A percentile compares a stretch with the other conserved stretches of the same genome.
These are phyloP conservation scores for Pyrenula massariospora DNA, from an alignment of 495 filamentous ascomycete genomes.

Conservation along the genomic window DNA sequence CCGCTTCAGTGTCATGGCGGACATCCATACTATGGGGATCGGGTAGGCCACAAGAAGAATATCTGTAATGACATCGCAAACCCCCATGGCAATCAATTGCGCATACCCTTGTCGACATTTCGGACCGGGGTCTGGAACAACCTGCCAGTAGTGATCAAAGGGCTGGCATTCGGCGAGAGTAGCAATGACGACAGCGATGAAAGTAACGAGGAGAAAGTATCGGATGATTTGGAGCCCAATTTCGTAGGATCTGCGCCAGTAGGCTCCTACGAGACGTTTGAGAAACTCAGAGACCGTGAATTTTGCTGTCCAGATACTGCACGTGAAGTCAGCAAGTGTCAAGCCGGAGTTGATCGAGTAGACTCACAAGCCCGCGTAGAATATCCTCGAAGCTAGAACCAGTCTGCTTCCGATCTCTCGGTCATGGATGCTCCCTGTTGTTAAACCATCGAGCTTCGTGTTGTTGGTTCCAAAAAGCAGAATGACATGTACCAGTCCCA, in stretches of 20 bases:
- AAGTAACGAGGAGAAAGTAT: constrained; percentile 62
- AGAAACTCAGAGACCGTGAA: constrained; percentile 85
- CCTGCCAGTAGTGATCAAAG: constrained; percentile 81
- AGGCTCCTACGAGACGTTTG: constrained; percentile 54
- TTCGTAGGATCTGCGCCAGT: constrained; percentile 63
- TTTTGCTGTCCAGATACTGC: constrained; percentile 88
- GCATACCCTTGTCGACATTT: constrained; percentile 73
- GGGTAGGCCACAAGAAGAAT: constrained; percentile 78
- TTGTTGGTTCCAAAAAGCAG: constrained; percentile 87
- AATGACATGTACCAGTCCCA: constrained; percentile 79
- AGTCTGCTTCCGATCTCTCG: constrained; percentile 38
- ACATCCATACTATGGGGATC: constrained; percentile 69
- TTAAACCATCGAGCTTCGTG: constrained; percentile 27
- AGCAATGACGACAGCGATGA: constrained; percentile 66
- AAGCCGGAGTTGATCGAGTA: neutral
- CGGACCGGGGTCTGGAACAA: constrained; percentile 75
- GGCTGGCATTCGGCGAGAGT: constrained; percentile 80
- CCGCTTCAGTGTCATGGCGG: constrained; percentile 54
- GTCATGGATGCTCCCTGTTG: constrained; percentile 24
- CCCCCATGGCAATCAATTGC: constrained; percentile 79
- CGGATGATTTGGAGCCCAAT: constrained; percentile 56
- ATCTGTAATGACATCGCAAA: constrained; percentile 78
- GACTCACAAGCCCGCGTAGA: constrained; percentile 47
- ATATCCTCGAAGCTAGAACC: constrained; percentile 39
- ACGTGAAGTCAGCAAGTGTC: neutral